phyloP scores from a whole-genome alignment of 495 filamentous ascomycete species.

The Penicillium atrosanguineum region DNA sequence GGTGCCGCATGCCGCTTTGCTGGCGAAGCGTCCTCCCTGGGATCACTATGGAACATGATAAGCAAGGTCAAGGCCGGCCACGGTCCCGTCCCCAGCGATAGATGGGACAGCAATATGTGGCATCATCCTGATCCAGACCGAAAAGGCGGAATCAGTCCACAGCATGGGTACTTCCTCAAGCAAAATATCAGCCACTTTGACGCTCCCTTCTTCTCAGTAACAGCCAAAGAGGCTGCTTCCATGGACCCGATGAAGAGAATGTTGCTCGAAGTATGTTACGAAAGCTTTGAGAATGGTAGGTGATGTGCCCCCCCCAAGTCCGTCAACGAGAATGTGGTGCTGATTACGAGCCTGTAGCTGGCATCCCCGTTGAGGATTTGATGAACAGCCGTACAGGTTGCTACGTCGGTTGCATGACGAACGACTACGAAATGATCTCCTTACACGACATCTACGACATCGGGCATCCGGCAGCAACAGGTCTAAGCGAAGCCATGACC shows the following conservation, averaged over 20 bases:
- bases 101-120: constrained; percentile 48
- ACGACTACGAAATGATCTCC: background rate
- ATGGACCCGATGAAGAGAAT: constrained; percentile 30
- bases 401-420: no score
- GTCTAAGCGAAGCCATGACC: background rate
- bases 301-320: no score
- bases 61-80: background rate
- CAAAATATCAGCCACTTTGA: background rate
- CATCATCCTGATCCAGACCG: constrained; percentile 46
- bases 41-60: constrained; percentile 30
- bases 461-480: background rate
- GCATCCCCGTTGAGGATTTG: constrained; percentile 9
- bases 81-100: constrained; percentile 48
- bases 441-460: background rate
- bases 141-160: no score
- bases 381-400: constrained; percentile 1
- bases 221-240: constrained; percentile 1
- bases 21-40: constrained; percentile 53
- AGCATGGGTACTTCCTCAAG: background rate
- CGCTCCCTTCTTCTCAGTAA: background rate
- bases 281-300: constrained; percentile 9
- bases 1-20: constrained; percentile 56
- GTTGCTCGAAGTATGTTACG: constrained; percentile 37
- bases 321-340: no score
- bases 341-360: background rate